A percentile compares a stretch with the other conserved stretches of the same genome.
These are phyloP conservation scores for Eremothecium coryli DNA, from an alignment of 1,139 yeast species.

Conservation along the genomic window DNA sequence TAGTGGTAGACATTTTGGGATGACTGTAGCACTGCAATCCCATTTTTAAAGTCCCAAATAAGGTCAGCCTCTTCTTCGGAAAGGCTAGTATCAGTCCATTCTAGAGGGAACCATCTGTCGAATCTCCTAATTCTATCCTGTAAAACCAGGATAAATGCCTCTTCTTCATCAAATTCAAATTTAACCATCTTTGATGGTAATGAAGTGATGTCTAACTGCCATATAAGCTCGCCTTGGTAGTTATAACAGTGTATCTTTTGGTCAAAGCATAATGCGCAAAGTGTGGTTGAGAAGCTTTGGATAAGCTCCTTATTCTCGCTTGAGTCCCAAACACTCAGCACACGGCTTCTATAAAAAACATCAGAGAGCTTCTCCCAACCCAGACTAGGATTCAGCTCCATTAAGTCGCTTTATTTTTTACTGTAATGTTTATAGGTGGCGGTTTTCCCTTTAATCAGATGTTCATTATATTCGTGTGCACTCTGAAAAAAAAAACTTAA, in stretches of 20 bases:
- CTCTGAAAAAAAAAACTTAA: too few species aligned
- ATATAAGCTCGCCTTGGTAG: slow-evolving; percentile 17
- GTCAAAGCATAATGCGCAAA: slow-evolving; percentile 18
- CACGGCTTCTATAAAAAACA: slow-evolving; percentile 47
- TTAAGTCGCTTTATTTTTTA: slow-evolving; percentile 1
- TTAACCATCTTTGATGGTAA: slow-evolving; percentile 48
- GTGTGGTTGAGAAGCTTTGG: slow-evolving; percentile 17
- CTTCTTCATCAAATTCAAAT: slow-evolving; percentile 47
- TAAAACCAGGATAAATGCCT: slow-evolving; percentile 54
- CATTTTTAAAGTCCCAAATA: slow-evolving; percentile 26
- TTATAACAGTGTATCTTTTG: slow-evolving; percentile 17
- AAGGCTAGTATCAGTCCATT: slow-evolving; percentile 57
- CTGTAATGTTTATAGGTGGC: too few species aligned
- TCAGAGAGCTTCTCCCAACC: slow-evolving; percentile 59
- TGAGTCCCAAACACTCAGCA: slow-evolving; percentile 18
- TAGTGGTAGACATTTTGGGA: slow-evolving; percentile 19
- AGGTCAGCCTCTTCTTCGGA: slow-evolving; percentile 33
- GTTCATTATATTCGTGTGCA: too few species aligned
- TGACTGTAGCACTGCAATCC: slow-evolving; percentile 15
- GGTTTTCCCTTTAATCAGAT: too few species aligned
- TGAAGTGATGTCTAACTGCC: slow-evolving; percentile 20
- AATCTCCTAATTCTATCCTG: slow-evolving; percentile 41
- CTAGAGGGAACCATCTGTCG: slow-evolving; percentile 46
- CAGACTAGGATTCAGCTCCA: slow-evolving; percentile 35
- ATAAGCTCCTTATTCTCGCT: slow-evolving; percentile 12